These are phyloP conservation scores for Globisporangium alternatum DNA, from an alignment of 352 stramenopile genomes.

Conservation along the genomic window DNA sequence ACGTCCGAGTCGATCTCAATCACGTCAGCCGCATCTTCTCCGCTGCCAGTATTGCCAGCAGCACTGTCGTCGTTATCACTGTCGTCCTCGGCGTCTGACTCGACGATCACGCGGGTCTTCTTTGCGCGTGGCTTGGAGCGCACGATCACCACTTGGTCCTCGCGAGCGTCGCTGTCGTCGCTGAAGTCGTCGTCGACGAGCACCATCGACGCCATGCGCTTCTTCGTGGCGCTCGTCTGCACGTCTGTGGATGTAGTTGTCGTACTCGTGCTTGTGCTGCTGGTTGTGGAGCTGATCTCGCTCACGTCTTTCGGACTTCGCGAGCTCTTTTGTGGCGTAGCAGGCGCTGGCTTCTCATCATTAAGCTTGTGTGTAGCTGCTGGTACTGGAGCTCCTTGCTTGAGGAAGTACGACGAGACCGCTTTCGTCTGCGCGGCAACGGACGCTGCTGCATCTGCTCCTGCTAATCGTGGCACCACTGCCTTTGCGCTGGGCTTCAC, in stretches of 20 bases:
- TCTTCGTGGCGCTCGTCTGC: slow-evolving; percentile 22
- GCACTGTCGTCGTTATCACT: slow-evolving; percentile 18
- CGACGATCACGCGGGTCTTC: slow-evolving; percentile 56
- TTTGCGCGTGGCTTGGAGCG: slow-evolving; percentile 39
- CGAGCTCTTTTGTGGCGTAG: not conserved
- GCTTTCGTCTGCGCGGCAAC: slow-evolving; percentile 14
- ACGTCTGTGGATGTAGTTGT: not conserved
- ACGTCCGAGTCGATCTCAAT: slow-evolving; percentile 40
- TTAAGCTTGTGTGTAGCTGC: slow-evolving; percentile 12
- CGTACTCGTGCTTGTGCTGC: slow-evolving; percentile 2
- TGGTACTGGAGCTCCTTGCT: slow-evolving; percentile 6
- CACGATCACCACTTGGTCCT: slow-evolving; percentile 45
- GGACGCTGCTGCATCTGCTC: not conserved
- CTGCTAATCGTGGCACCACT: not conserved
- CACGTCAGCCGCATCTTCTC: slow-evolving; percentile 15
- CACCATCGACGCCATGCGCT: slow-evolving; percentile 20
- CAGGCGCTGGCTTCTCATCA: not conserved
- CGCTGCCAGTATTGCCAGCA: not conserved
- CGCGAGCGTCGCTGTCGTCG: slow-evolving; percentile 29
- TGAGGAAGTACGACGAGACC: slow-evolving; percentile 43
- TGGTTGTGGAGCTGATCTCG: slow-evolving; percentile 18
- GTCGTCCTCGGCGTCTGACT: slow-evolving; percentile 53
- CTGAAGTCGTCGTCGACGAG: slow-evolving; percentile 38
- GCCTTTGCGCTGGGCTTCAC: not conserved
- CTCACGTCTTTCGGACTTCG: slow-evolving; percentile 28